These are phyloP conservation scores for Pythium apleroticum DNA, from an alignment of 352 stramenopile genomes.

Conservation along the genomic window DNA sequence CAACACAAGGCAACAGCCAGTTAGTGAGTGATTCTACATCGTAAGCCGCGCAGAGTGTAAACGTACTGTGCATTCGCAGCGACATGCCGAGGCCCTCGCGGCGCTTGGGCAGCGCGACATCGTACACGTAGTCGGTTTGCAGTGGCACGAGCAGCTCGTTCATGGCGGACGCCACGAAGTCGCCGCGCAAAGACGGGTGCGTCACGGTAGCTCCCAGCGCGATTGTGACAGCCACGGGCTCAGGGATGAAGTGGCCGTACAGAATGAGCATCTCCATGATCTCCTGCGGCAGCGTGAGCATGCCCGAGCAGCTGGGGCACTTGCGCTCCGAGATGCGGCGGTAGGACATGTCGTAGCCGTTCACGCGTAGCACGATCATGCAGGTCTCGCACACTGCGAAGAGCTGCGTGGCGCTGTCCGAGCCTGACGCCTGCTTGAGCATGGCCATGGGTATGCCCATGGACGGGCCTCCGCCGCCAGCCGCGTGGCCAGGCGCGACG, in stretches of 20 bases:
- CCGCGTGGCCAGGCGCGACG: neutral
- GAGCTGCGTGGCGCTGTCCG: conserved; percentile 57
- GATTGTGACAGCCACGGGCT: conserved; percentile 62
- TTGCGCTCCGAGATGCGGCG: conserved; percentile 79
- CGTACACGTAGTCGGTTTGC: conserved; percentile 84
- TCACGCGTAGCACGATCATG: conserved; percentile 63
- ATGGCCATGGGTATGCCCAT: conserved; percentile 27
- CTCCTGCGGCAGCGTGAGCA: conserved; percentile 69
- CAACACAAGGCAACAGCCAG: conserved; percentile 18
- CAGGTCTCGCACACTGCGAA: conserved; percentile 75
- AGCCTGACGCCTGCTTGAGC: conserved; percentile 1
- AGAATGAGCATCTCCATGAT: conserved; percentile 88
- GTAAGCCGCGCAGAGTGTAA: too few relatives aligned
- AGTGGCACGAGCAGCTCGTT: conserved; percentile 79
- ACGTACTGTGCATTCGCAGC: conserved; percentile 83
- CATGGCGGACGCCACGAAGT: conserved; percentile 83
- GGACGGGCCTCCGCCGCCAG: neutral
- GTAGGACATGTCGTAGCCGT: conserved; percentile 80
- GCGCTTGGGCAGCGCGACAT: conserved; percentile 79
- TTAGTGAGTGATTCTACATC: neutral
- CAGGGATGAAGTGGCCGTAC: conserved; percentile 81
- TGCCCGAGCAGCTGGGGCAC: conserved; percentile 59
- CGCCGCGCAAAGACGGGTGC: conserved; percentile 67
- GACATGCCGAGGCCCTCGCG: conserved; percentile 81
- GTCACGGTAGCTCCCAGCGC: conserved; percentile 66